phyloP scores from a whole-genome alignment of 768 basidiomycete genomes.

The Peribolospora baueri region DNA sequence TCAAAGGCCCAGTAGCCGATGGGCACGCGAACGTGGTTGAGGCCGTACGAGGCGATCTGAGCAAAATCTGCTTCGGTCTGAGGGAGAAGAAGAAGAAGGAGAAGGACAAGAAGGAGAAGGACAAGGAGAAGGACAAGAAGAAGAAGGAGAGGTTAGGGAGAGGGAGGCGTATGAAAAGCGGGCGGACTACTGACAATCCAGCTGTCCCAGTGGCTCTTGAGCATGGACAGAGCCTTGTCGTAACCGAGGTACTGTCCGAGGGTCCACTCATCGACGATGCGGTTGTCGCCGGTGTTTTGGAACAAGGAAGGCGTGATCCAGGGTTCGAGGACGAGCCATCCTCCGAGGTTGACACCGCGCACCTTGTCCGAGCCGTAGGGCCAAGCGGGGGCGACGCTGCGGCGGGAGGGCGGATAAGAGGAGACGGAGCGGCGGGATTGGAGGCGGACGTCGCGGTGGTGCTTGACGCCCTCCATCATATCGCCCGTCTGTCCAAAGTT shows the following conservation, averaged over 20 bases:
- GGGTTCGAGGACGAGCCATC: constrained; percentile 37
- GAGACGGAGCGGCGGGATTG: too few species aligned
- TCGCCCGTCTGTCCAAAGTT: too few species aligned
- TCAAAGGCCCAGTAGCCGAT: not conserved
- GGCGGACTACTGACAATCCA: not conserved
- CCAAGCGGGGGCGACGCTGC: too few species aligned
- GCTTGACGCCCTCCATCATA: too few species aligned
- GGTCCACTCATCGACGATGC: constrained; percentile 44
- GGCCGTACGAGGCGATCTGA: constrained; percentile 1
- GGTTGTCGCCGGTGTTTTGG: constrained; percentile 35
- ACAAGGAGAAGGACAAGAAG: not conserved
- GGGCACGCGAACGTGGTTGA: constrained; percentile 4
- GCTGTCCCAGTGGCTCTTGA: not conserved
- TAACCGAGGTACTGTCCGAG: constrained; percentile 1
- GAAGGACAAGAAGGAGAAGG: not conserved
- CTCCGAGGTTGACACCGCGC: constrained; percentile 61
- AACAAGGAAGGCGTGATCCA: constrained; percentile 61
- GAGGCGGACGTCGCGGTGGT: too few species aligned
- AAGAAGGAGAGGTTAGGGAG: not conserved
- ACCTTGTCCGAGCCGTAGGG: constrained; percentile 44
- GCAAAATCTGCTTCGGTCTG: not conserved
- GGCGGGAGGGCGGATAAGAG: too few species aligned
- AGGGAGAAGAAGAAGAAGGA: not conserved
- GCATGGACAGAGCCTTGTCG: not conserved
- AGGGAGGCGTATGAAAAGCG: not conserved